A percentile compares a stretch with the other conserved stretches of the same genome.
Evolutionary conservation across 306 rosid genomes (phyloP).

Genomic region (Prinsepia uniflora): DNA sequence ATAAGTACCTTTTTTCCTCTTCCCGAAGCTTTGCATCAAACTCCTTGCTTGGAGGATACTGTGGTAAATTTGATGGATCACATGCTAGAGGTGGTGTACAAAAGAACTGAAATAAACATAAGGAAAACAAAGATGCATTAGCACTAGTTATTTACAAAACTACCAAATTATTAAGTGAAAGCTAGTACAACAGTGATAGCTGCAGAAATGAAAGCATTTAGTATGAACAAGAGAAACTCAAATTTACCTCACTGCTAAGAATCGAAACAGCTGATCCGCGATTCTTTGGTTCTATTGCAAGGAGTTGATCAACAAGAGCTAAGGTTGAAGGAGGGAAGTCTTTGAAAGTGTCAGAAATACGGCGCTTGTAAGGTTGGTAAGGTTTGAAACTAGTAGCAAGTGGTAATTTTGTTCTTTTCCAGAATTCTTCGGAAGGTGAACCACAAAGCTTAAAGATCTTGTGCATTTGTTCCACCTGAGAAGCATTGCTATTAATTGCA

Average conservation of each 20-base stretch:
- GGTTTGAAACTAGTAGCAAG: conserved; percentile 91
- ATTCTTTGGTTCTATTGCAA: conserved; percentile 59
- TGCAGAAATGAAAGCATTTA: background rate
- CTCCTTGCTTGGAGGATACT: conserved; percentile 85
- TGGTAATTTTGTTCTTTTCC: conserved; percentile 74
- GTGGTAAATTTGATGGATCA: conserved; percentile 73
- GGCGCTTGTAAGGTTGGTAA: conserved; percentile 62
- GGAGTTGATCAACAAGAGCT: conserved; percentile 67
- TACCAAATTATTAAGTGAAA: background rate
- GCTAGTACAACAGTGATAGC: conserved; percentile 3
- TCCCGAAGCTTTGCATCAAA: conserved; percentile 64
- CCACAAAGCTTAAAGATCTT: conserved; percentile 95
- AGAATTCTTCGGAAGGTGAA: conserved; percentile 77
- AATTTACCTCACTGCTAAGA: conserved; percentile 62
- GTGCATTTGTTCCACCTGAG: conserved; percentile 94
- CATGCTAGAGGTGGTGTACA: conserved; percentile 72
- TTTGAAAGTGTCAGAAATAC: conserved; percentile 52
- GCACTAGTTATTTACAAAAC: conserved; percentile 3
- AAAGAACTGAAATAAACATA: conserved; percentile 57
- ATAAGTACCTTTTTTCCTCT: conserved; percentile 59
- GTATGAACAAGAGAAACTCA: background rate
- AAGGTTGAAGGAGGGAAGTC: conserved; percentile 56
- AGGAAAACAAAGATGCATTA: conserved; percentile 4
- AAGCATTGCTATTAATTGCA: conserved; percentile 5
- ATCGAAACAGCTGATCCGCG: conserved; percentile 71